These are phyloP conservation scores for Coprinellus micaceus DNA, from an alignment of 768 basidiomycete genomes.

Conservation along the genomic window DNA sequence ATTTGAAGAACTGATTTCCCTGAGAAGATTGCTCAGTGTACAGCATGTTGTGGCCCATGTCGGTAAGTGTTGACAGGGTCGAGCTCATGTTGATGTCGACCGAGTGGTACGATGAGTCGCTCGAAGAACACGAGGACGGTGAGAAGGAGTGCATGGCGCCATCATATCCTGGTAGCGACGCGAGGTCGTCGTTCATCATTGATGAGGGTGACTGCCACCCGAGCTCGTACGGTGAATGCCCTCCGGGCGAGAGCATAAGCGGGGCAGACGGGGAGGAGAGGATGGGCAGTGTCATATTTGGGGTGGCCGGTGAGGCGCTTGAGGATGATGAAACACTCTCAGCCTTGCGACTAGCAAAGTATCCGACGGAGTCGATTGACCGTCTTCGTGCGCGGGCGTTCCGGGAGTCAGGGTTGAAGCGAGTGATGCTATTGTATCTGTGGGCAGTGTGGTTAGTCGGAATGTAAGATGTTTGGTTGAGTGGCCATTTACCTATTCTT, in stretches of 20 bases:
- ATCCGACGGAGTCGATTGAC: constrained; percentile 30
- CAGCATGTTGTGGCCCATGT: constrained; percentile 25
- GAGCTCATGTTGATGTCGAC: constrained; percentile 33
- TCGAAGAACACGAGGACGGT: constrained; percentile 23
- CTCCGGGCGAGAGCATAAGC: background rate
- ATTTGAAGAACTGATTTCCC: constrained; percentile 4
- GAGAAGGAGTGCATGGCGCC: constrained; percentile 21
- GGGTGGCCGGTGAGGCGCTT: constrained; percentile 38
- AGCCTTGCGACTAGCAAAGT: constrained; percentile 28
- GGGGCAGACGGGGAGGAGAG: constrained; percentile 20
- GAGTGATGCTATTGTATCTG: constrained; percentile 52
- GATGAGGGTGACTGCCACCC: constrained; percentile 33
- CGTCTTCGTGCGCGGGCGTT: constrained; percentile 33
- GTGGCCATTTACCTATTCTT: constrained; percentile 47
- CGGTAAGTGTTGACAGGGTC: constrained; percentile 27
- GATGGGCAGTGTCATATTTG: constrained; percentile 21
- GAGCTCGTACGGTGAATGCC: constrained; percentile 10
- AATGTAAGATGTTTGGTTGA: background rate
- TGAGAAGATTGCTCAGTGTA: constrained; percentile 10
- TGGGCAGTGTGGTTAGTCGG: constrained; percentile 7
- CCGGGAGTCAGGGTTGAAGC: constrained; percentile 41
- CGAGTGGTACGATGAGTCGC: constrained; percentile 27
- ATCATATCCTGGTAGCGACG: constrained; percentile 26
- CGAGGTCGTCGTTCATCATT: constrained; percentile 25
- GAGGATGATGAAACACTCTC: constrained; percentile 37